These are phyloP conservation scores for Oryza meridionalis DNA, from an alignment of 176 grass and related monocot species.

Conservation along the genomic window DNA sequence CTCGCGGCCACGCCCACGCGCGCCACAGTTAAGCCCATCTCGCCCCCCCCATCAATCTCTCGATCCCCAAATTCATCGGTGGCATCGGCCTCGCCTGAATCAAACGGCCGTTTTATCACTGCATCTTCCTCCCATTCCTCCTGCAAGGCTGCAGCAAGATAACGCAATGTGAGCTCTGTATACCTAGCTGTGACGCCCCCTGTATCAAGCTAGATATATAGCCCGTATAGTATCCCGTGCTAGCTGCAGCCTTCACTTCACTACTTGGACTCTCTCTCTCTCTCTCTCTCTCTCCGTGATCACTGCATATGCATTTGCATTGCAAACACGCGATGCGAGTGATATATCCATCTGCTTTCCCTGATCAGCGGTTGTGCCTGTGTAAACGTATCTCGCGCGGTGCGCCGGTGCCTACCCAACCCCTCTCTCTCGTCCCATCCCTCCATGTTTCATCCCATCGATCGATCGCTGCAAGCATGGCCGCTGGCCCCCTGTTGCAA, in stretches of 20 bases:
- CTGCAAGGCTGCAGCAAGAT: constrained; percentile 1
- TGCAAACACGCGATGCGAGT: constrained; percentile 5
- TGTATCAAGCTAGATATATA: background rate
- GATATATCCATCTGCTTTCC: background rate
- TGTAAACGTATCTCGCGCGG: too few species aligned
- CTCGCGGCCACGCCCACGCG: background rate
- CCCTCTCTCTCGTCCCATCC: constrained; percentile 15
- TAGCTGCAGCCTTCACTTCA: background rate
- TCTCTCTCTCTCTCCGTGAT: too few species aligned
- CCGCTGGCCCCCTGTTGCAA: too few species aligned
- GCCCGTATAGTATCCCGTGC: too few species aligned
- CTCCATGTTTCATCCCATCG: constrained; percentile 1
- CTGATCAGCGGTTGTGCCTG: background rate
- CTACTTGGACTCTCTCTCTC: background rate
- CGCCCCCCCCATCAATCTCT: too few species aligned
- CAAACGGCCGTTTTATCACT: too few species aligned
- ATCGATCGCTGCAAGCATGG: background rate
- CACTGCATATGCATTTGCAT: background rate
- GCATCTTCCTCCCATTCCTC: constrained; percentile 5
- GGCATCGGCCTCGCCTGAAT: too few species aligned
- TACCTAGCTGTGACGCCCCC: constrained; percentile 23
- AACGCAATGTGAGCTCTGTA: too few species aligned
- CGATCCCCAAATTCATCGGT: too few species aligned
- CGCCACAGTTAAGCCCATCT: constrained; percentile 35
- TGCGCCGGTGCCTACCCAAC: too few species aligned